Evolutionary conservation across 2,329 filamentous ascomycete species (phyloP).

Genomic region (Xylaria digitata): DNA sequence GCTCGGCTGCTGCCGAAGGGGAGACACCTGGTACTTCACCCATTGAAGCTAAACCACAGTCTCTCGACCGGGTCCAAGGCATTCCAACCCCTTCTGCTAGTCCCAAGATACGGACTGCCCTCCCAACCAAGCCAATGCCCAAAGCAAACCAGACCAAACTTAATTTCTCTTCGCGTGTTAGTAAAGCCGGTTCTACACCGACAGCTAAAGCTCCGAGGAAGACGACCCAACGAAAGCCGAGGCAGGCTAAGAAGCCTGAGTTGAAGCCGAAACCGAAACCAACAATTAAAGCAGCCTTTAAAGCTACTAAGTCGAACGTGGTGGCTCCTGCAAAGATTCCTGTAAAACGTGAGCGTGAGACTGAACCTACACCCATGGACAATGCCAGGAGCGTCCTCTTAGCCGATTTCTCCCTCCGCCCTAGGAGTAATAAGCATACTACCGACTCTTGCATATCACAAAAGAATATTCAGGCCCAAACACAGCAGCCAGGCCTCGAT

Average conservation of each 20-base stretch:
- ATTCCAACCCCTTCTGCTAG: slow-evolving; percentile 70
- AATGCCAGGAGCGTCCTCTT: slow-evolving; percentile 37
- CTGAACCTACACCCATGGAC: slow-evolving; percentile 32
- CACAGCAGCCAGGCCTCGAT: slow-evolving; percentile 24
- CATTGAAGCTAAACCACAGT: slow-evolving; percentile 53
- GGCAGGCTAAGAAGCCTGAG: slow-evolving; percentile 57
- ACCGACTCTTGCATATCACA: slow-evolving; percentile 29
- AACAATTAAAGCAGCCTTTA: slow-evolving; percentile 48
- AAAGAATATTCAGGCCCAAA: slow-evolving; percentile 32
- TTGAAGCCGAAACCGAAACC: slow-evolving; percentile 55
- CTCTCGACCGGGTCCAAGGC: slow-evolving; percentile 57
- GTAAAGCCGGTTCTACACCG: slow-evolving; percentile 42
- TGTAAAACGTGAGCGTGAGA: slow-evolving; percentile 44
- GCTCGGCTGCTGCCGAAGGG: slow-evolving; percentile 38
- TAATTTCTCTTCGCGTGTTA: slow-evolving; percentile 52
- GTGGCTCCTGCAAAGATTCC: slow-evolving; percentile 41
- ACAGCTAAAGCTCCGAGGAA: slow-evolving; percentile 52
- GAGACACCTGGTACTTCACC: slow-evolving; percentile 44
- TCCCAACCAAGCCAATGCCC: slow-evolving; percentile 54
- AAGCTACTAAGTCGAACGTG: slow-evolving; percentile 44
- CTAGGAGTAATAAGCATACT: slow-evolving; percentile 38
- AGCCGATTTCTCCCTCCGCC: slow-evolving; percentile 48
- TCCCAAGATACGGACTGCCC: slow-evolving; percentile 59
- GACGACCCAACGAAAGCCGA: slow-evolving; percentile 51
- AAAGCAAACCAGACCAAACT: slow-evolving; percentile 66